Conservation (phyloP, 1,139 yeast species). For the Zygosaccharomyces sapae region DNA sequence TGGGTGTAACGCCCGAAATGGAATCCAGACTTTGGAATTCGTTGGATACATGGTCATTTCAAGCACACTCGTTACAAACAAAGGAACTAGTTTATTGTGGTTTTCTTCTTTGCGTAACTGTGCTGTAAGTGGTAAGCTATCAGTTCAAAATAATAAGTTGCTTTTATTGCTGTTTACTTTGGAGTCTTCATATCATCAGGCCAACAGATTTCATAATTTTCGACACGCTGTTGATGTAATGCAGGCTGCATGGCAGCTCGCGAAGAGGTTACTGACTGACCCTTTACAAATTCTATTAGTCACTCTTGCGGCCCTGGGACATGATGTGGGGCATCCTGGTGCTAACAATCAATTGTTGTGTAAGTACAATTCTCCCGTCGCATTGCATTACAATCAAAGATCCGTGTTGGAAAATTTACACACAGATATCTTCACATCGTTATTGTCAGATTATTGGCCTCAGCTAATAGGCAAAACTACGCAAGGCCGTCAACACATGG, state of each 20-base stretch:
- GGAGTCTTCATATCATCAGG: constrained; percentile 73
- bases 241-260: constrained; percentile 60
- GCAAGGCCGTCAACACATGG: constrained; percentile 14
- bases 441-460: constrained; percentile 66
- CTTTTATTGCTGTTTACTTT: constrained; percentile 29
- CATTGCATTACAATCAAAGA: constrained; percentile 56
- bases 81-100: constrained; percentile 32
- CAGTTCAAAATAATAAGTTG: constrained; percentile 25
- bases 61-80: constrained; percentile 27
- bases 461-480: constrained; percentile 31
- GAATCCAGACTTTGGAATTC: constrained; percentile 17
- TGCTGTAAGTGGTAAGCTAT: no score
- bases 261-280: constrained; percentile 17
- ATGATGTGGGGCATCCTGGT: constrained; percentile 96
- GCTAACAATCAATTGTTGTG: constrained; percentile 74
- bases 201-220: constrained; percentile 90
- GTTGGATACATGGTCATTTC: constrained; percentile 32
- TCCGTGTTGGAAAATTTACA: constrained; percentile 85
- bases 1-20: constrained; percentile 4
- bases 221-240: constrained; percentile 94
- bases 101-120: constrained; percentile 24
- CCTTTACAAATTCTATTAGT: constrained; percentile 34
- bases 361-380: constrained; percentile 60
- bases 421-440: constrained; percentile 58
- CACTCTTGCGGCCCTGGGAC: constrained; percentile 84